Percentiles rank a stretch among this genome's conserved stretches.
Evolutionary conservation across 805 yeast genomes (phyloP).

Genomic region (Saccharomycopsis schoenii): DNA sequence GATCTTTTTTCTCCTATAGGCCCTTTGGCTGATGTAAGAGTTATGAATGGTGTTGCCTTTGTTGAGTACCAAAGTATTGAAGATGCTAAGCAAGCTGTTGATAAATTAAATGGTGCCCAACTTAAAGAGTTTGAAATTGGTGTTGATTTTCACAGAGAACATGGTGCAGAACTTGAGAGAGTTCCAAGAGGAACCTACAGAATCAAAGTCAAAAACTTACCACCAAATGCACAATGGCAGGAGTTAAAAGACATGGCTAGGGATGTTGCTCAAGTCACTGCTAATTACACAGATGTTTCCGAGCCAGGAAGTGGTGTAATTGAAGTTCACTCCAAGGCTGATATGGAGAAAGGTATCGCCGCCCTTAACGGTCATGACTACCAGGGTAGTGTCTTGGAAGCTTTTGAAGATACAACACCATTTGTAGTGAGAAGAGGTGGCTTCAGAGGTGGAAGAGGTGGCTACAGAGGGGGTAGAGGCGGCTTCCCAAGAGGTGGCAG

Average conservation of each 20-base stretch:
- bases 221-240: constrained; percentile 78
- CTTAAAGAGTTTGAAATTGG: constrained; percentile 44
- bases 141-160: constrained; percentile 29
- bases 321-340: constrained; percentile 58
- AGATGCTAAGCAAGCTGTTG: constrained; percentile 65
- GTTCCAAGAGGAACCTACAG: constrained; percentile 60
- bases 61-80: constrained; percentile 74
- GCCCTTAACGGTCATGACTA: constrained; percentile 62
- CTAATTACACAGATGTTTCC: constrained; percentile 13
- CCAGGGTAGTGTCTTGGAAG: constrained; percentile 42
- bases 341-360: constrained; percentile 63
- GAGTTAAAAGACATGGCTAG: constrained; percentile 84
- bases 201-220: constrained; percentile 58
- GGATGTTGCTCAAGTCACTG: constrained; percentile 35
- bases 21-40: constrained; percentile 54
- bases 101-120: constrained; percentile 61
- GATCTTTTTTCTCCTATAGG: constrained; percentile 61
- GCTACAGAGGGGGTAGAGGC: constrained; percentile 18
- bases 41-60: constrained; percentile 80
- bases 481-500: constrained; percentile 13
- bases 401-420: constrained; percentile 28
- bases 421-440: constrained; percentile 24
- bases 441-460: constrained; percentile 19
- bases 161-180: constrained; percentile 6
- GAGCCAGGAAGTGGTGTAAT: constrained; percentile 25